These are phyloP conservation scores for Suillus luteus DNA, from an alignment of 768 basidiomycete genomes.

Conservation along the genomic window DNA sequence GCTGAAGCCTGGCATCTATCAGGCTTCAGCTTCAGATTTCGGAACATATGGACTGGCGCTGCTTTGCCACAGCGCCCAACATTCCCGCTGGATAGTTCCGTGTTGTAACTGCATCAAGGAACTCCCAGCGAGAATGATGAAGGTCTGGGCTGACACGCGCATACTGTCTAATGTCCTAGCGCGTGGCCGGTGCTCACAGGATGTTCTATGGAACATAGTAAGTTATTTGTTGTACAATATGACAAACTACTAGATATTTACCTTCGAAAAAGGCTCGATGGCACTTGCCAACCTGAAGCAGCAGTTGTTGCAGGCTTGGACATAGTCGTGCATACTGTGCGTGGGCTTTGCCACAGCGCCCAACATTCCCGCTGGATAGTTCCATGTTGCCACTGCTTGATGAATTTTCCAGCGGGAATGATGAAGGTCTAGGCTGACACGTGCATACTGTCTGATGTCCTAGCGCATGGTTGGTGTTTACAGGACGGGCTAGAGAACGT, in stretches of 20 bases:
- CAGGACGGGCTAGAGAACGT: not conserved
- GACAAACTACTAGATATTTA: not conserved
- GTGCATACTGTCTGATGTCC: not conserved
- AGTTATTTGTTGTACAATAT: not conserved
- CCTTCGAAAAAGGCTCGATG: not conserved
- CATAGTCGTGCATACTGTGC: not conserved
- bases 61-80: not conserved
- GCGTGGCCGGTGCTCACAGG: too few species aligned
- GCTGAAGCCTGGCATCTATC: too few species aligned
- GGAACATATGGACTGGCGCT: not conserved
- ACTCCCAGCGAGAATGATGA: not conserved
- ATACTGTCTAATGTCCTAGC: not conserved
- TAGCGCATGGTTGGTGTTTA: not conserved
- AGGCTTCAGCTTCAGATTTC: too few species aligned
- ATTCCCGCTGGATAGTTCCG: not conserved
- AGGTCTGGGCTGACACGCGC: not conserved
- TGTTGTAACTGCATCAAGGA: not conserved
- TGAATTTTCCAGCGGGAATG: not conserved
- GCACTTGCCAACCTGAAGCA: not conserved
- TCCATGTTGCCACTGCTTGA: not conserved
- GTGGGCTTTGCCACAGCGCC: not conserved
- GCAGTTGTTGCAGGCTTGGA: too few species aligned
- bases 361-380: not conserved
- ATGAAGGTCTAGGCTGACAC: not conserved
- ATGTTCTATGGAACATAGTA: not conserved